phyloP scores from a whole-genome alignment of 2,329 filamentous ascomycete genomes.

The Penicillium sp. region DNA sequence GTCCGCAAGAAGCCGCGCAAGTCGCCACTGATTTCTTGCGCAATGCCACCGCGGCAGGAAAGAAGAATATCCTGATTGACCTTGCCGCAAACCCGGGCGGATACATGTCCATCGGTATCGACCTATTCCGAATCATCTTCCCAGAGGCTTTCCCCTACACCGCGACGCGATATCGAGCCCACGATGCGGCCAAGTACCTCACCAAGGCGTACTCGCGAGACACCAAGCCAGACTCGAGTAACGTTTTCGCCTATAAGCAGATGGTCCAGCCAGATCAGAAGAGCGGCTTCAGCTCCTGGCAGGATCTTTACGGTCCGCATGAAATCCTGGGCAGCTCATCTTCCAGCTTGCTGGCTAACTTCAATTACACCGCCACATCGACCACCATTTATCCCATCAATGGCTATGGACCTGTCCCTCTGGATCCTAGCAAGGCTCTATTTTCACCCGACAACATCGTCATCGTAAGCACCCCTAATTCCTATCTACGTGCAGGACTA shows the following conservation, averaged over 20 bases:
- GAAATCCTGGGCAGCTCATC: conserved; percentile 17
- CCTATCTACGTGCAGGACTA: neutral
- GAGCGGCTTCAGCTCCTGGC: conserved; percentile 40
- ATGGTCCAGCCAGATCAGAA: conserved; percentile 25
- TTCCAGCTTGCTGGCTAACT: conserved; percentile 24
- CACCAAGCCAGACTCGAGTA: conserved; percentile 14
- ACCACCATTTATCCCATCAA: conserved; percentile 19
- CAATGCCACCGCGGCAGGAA: conserved; percentile 37
- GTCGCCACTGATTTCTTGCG: conserved; percentile 23
- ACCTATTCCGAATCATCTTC: conserved; percentile 53
- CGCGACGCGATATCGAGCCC: conserved; percentile 46
- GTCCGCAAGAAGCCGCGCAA: conserved; percentile 16
- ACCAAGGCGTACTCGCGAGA: conserved; percentile 26
- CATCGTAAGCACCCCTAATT: conserved; percentile 15
- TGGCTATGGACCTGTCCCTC: conserved; percentile 22
- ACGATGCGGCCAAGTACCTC: conserved; percentile 37
- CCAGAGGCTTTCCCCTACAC: conserved; percentile 44
- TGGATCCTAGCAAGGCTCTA: conserved; percentile 14
- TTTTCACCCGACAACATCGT: conserved; percentile 36
- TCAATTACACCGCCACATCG: conserved; percentile 25
- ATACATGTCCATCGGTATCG: conserved; percentile 43
- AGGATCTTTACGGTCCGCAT: conserved; percentile 42
- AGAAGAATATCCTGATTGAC: conserved; percentile 62
- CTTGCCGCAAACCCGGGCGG: conserved; percentile 59
- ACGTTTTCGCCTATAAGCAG: conserved; percentile 20